Evolutionary conservation across 2,329 filamentous ascomycete species (phyloP).

Genomic region (Penicillium sp.): DNA sequence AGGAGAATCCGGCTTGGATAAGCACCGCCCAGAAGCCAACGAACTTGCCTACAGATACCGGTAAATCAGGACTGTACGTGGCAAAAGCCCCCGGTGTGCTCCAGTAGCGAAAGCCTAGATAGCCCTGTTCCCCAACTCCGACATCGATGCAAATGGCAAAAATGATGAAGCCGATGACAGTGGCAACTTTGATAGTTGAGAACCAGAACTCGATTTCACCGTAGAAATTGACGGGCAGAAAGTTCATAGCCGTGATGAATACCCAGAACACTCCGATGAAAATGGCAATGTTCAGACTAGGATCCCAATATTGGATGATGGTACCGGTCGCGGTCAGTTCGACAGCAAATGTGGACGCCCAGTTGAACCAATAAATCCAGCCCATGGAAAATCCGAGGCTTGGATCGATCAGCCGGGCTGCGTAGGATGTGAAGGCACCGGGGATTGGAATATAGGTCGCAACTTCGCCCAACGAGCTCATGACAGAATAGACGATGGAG

Average conservation of each 20-base stretch:
- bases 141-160: conserved; percentile 74
- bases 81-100: conserved; percentile 67
- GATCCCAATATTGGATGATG: conserved; percentile 73
- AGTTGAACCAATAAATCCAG: conserved; percentile 81
- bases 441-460: conserved; percentile 73
- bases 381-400: conserved; percentile 74
- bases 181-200: conserved; percentile 72
- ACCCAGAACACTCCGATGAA: conserved; percentile 73
- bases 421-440: conserved; percentile 74
- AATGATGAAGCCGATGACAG: conserved; percentile 72
- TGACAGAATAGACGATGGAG: conserved; percentile 70
- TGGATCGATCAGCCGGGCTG: conserved; percentile 70
- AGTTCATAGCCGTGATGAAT: conserved; percentile 67
- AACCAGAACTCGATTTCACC: conserved; percentile 80
- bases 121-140: conserved; percentile 68
- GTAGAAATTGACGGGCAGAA: conserved; percentile 69
- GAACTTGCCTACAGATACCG: conserved; percentile 60
- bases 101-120: conserved; percentile 74
- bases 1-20: conserved; percentile 42
- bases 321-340: conserved; percentile 70
- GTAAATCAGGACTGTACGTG: conserved; percentile 59
- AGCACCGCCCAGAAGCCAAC: conserved; percentile 59
- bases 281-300: conserved; percentile 62
- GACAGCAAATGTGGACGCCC: conserved; percentile 71
- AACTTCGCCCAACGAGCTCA: conserved; percentile 67